phyloP scores from a whole-genome alignment of 192 early-diverging fungal species.

The Globomyces pollinis-pini region DNA sequence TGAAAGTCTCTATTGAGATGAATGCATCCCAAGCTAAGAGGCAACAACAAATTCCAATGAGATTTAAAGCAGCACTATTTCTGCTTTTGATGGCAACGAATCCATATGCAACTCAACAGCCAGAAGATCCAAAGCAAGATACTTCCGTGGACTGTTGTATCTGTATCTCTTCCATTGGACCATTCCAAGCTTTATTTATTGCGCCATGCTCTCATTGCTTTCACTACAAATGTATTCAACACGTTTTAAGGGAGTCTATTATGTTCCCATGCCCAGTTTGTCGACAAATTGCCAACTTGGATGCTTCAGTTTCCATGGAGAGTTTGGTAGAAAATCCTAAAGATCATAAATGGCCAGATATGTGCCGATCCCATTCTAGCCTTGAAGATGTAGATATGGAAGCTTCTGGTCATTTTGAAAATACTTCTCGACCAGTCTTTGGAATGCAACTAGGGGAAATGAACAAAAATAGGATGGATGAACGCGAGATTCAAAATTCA shows the following conservation, averaged over 20 bases:
- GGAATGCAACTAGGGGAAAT: no score
- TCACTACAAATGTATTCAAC: slow-evolving; percentile 86
- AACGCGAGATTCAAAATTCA: no score
- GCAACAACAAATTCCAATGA: slow-evolving; percentile 9
- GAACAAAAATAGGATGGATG: no score
- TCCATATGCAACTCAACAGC: slow-evolving; percentile 23
- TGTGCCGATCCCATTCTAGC: no score
- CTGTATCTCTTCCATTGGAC: slow-evolving; percentile 74
- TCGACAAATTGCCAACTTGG: slow-evolving; percentile 77
- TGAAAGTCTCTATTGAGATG: neutral
- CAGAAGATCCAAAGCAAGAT: slow-evolving; percentile 5
- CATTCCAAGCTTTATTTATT: slow-evolving; percentile 84
- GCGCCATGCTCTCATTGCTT: slow-evolving; percentile 88
- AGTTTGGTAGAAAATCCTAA: slow-evolving; percentile 21
- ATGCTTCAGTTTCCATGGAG: slow-evolving; percentile 31
- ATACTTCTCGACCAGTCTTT: no score
- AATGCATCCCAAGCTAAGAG: neutral
- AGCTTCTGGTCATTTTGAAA: no score
- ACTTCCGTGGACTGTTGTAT: slow-evolving; percentile 66
- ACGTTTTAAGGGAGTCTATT: slow-evolving; percentile 57
- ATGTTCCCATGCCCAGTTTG: slow-evolving; percentile 84
- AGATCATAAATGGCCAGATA: no score
- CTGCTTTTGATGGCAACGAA: slow-evolving; percentile 33
- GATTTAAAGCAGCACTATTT: slow-evolving; percentile 26
- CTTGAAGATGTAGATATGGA: no score